A percentile compares a stretch with the other conserved stretches of the same genome.
Conservation (phyloP, 805 yeast genomes). For the Starmerella tilneyi region DNA sequence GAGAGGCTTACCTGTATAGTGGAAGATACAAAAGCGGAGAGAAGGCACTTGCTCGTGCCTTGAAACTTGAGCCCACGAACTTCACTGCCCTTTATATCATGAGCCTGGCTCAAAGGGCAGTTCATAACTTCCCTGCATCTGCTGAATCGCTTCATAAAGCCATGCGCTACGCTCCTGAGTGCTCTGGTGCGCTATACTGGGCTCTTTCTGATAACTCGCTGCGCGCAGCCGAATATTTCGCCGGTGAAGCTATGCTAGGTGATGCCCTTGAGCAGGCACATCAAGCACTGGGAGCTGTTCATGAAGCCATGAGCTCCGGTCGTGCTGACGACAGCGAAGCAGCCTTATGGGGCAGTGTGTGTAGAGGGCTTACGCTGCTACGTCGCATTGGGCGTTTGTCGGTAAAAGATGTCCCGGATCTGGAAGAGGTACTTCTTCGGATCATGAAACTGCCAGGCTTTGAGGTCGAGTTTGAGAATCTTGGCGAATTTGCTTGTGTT, state of each 20-base stretch:
- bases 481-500: slow-evolving; percentile 1
- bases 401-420: background rate
- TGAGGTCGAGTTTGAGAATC: too few species aligned
- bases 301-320: slow-evolving; percentile 26
- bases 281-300: slow-evolving; percentile 39
- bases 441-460: background rate
- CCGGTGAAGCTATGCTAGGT: slow-evolving; percentile 54
- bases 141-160: slow-evolving; percentile 35
- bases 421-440: background rate
- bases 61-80: slow-evolving; percentile 42
- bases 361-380: background rate
- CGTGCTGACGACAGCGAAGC: background rate
- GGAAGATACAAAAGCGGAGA: slow-evolving; percentile 81
- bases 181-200: slow-evolving; percentile 45
- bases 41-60: slow-evolving; percentile 65
- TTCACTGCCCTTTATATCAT: slow-evolving; percentile 59
- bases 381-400: background rate
- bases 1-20: slow-evolving; percentile 81
- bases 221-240: slow-evolving; percentile 41
- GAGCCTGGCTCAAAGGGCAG: slow-evolving; percentile 52
- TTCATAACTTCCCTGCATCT: slow-evolving; percentile 59
- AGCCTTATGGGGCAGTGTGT: slow-evolving; percentile 12
- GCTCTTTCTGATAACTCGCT: slow-evolving; percentile 35
- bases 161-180: slow-evolving; percentile 20
- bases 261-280: slow-evolving; percentile 46